Percentiles rank a stretch among this genome's conserved stretches.
Conservation (phyloP, 1,284 basidiomycete species). For the Malassezia caprae region DNA sequence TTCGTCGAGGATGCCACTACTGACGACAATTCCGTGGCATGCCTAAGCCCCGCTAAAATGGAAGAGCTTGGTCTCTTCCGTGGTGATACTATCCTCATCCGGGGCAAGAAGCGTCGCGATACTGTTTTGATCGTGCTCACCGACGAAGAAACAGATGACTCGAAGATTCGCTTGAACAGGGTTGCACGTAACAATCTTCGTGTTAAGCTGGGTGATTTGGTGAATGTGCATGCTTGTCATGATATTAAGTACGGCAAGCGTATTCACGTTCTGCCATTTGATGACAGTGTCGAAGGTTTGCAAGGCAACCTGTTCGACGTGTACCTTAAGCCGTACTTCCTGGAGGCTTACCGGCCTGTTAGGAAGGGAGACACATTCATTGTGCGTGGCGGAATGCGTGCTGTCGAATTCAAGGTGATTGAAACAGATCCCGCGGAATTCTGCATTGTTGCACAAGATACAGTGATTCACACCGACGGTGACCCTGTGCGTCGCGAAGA, state of each 20-base stretch:
- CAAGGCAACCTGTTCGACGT: conserved; percentile 98
- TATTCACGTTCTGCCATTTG: conserved; percentile 91
- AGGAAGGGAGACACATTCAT: conserved; percentile 97
- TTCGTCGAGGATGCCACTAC: conserved; percentile 48
- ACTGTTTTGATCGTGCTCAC: conserved; percentile 82
- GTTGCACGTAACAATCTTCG: conserved; percentile 97
- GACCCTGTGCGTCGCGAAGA: conserved; percentile 98
- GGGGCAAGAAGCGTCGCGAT: conserved; percentile 85
- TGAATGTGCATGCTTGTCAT: conserved; percentile 86
- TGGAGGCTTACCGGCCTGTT: conserved; percentile 92
- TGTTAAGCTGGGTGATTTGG: conserved; percentile 91
- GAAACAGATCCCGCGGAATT: conserved; percentile 83
- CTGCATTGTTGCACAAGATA: conserved; percentile 94
- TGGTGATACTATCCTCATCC: conserved; percentile 59
- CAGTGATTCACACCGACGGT: conserved; percentile 93
- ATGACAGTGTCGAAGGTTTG: conserved; percentile 91
- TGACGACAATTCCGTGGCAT: conserved; percentile 62
- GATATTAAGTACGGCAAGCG: conserved; percentile 99
- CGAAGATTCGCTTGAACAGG: conserved; percentile 93
- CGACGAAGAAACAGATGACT: conserved; percentile 92
- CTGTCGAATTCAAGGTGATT: conserved; percentile 95
- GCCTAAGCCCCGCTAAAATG: conserved; percentile 91
- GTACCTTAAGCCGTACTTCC: conserved; percentile 96
- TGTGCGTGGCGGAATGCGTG: conserved; percentile 66
- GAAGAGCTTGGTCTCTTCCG: conserved; percentile 86